A percentile compares a stretch with the other conserved stretches of the same genome.
phyloP scores from a whole-genome alignment of 2,329 filamentous ascomycete species.

The Fusarium sp. region DNA sequence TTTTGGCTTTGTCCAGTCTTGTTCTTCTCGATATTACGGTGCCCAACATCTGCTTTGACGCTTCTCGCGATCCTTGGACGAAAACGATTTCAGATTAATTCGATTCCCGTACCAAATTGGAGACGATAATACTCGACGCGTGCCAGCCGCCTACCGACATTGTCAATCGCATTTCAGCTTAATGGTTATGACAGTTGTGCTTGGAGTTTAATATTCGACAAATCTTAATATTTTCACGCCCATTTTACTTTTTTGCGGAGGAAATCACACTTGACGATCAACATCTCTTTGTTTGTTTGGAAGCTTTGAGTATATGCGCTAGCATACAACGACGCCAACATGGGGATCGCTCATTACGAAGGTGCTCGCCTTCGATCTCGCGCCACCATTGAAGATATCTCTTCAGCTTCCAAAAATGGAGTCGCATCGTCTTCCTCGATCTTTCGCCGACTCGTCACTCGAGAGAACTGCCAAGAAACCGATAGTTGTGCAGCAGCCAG shows the following conservation, averaged over 20 bases:
- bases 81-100: conserved; percentile 32
- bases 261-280: conserved; percentile 13
- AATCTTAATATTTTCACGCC: conserved; percentile 32
- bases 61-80: conserved; percentile 31
- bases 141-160: conserved; percentile 7
- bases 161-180: conserved; percentile 22
- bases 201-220: conserved; percentile 29
- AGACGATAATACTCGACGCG: conserved; percentile 19
- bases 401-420: background rate
- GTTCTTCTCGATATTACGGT: conserved; percentile 7
- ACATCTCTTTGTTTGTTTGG: conserved; percentile 16
- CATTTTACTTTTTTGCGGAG: conserved; percentile 11
- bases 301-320: conserved; percentile 17
- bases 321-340: conserved; percentile 16
- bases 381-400: conserved; percentile 36
- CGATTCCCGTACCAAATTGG: conserved; percentile 20
- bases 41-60: conserved; percentile 12
- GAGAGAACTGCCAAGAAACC: conserved; percentile 34
- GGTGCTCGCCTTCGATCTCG: conserved; percentile 41
- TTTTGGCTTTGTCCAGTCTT: conserved; percentile 24
- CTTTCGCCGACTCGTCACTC: conserved; percentile 31
- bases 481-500: conserved; percentile 64
- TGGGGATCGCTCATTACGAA: conserved; percentile 31
- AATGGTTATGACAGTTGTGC: conserved; percentile 35
- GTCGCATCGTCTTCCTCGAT: conserved; percentile 14